Percentiles rank a stretch among this genome's conserved stretches.
These are phyloP conservation scores for Russula griseocarnosa DNA, from an alignment of 768 basidiomycete species.

Conservation along the genomic window DNA sequence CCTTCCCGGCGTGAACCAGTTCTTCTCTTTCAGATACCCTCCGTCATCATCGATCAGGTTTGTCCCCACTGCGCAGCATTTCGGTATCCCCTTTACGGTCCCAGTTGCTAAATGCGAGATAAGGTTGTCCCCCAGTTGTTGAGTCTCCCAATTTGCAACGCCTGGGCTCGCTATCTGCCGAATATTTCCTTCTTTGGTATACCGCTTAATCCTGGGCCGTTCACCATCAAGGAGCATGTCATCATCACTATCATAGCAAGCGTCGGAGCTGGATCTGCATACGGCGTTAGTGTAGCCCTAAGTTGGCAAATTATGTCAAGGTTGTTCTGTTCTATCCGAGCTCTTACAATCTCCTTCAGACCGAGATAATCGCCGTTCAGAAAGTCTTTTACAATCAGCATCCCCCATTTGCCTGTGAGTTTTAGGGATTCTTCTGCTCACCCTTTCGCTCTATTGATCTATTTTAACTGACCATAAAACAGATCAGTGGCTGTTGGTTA, in stretches of 20 bases:
- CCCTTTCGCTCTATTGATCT: too few relatives aligned
- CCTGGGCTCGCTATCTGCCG: slow-evolving; percentile 54
- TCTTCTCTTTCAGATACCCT: slow-evolving; percentile 73
- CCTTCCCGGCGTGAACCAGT: slow-evolving; percentile 72
- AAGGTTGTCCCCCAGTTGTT: slow-evolving; percentile 63
- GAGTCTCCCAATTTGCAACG: slow-evolving; percentile 59
- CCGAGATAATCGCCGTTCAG: slow-evolving; percentile 46
- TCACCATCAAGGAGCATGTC: slow-evolving; percentile 72
- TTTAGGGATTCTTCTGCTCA: too few relatives aligned
- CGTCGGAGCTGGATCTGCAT: slow-evolving; percentile 36
- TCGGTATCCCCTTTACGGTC: not conserved
- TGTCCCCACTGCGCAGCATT: not conserved
- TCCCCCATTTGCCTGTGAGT: too few relatives aligned
- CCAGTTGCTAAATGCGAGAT: slow-evolving; percentile 6
- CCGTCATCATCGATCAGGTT: slow-evolving; percentile 34
- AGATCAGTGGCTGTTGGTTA: too few relatives aligned
- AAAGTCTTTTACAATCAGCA: slow-evolving; percentile 36
- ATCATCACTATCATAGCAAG: slow-evolving; percentile 43
- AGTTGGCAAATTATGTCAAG: not conserved
- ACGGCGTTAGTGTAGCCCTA: slow-evolving; percentile 30
- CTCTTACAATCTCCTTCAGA: slow-evolving; percentile 25
- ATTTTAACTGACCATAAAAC: too few relatives aligned
- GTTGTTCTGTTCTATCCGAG: not conserved
- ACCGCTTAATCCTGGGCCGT: slow-evolving; percentile 61
- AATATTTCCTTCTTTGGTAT: slow-evolving; percentile 50